phyloP scores from a whole-genome alignment of 352 stramenopile species.

The Phytophthora agathidicida region DNA sequence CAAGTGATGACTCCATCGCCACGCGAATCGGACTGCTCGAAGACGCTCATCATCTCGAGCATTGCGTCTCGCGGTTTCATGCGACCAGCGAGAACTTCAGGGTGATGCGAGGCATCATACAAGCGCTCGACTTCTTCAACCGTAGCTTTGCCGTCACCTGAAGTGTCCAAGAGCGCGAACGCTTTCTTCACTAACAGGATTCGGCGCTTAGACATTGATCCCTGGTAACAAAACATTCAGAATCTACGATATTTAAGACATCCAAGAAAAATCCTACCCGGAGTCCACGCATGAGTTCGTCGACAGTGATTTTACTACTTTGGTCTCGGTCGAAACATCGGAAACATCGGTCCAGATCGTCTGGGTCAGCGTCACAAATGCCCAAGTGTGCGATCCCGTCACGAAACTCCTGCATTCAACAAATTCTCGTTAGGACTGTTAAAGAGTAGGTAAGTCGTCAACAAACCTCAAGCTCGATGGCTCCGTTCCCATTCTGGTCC shows the following conservation, averaged over 20 bases:
- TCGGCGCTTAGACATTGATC: constrained; percentile 77
- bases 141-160: constrained; percentile 61
- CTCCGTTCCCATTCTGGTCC: constrained; percentile 80
- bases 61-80: constrained; percentile 69
- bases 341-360: constrained; percentile 65
- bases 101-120: constrained; percentile 84
- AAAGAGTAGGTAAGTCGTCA: not conserved
- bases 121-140: constrained; percentile 74
- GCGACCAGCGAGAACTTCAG: constrained; percentile 74
- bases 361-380: constrained; percentile 35
- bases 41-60: constrained; percentile 84
- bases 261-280: constrained; percentile 53
- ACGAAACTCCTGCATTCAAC: constrained; percentile 54
- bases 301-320: constrained; percentile 84
- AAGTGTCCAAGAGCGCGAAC: constrained; percentile 78
- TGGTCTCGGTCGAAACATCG: constrained; percentile 81
- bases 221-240: constrained; percentile 30
- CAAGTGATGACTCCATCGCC: constrained; percentile 71
- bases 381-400: constrained; percentile 60
- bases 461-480: constrained; percentile 66
- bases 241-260: not conserved
- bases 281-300: constrained; percentile 90
- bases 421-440: not conserved
- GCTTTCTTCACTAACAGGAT: constrained; percentile 87
- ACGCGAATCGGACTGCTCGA: constrained; percentile 44